Evolutionary conservation across 306 rosid species (phyloP).

Genomic region (Alnus glutinosa): DNA sequence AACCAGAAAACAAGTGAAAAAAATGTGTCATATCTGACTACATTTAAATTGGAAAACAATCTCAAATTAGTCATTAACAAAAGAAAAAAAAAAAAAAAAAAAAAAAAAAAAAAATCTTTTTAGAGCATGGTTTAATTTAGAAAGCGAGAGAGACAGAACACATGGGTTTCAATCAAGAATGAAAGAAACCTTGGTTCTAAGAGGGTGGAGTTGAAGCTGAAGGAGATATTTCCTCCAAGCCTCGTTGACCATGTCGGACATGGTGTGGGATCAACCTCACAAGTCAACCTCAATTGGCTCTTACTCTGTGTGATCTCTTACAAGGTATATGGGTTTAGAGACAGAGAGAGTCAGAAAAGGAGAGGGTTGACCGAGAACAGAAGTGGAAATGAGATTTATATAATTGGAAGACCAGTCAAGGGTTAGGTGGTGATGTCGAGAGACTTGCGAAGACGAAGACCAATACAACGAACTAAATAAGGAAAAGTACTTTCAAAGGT

Average conservation of each 20-base stretch:
- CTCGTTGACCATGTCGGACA: constrained; percentile 67
- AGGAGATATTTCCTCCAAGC: constrained; percentile 63
- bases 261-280: constrained; percentile 40
- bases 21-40: not conserved
- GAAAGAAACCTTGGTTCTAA: constrained; percentile 77
- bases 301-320: constrained; percentile 1
- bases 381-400: not conserved
- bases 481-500: too few relatives aligned
- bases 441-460: too few relatives aligned
- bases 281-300: constrained; percentile 21
- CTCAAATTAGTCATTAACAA: not conserved
- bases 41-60: not conserved
- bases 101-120: not conserved
- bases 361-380: not conserved
- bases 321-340: constrained; percentile 4
- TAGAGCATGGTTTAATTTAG: not conserved
- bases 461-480: too few relatives aligned
- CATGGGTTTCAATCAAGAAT: not conserved
- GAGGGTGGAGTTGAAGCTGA: constrained; percentile 83
- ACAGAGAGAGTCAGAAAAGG: constrained; percentile 15
- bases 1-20: not conserved
- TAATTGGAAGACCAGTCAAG: not conserved
- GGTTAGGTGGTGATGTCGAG: not conserved
- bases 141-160: not conserved
- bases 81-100: not conserved